Evolutionary conservation across 805 yeast species (phyloP), one percentile per base, ranked within the genome.

Genomic region (Monosporozyma aerobia): DNA sequence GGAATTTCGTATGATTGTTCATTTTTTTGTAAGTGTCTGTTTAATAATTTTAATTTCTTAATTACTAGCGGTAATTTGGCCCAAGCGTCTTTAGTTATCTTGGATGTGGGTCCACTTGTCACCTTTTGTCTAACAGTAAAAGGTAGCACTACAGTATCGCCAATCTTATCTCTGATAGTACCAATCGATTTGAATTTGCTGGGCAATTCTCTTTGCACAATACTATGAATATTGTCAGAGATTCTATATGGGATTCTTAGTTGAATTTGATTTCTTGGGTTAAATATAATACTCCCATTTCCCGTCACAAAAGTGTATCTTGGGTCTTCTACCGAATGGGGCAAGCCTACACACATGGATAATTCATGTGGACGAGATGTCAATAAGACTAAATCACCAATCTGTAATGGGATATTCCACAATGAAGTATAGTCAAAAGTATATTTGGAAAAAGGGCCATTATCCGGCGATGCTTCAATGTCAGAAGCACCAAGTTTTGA

Each of bases 351-450:
- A 35, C 85, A 75, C 49, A 83, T 77, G 29, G 78, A 77, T 19
- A 83, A 67, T 49, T 74, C 76, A 3, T 76, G 69, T 40, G 73
- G 73, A 49, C 75, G 69, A 47, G 73, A 61, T 6, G 66, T 69
- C 16, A 83, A 62, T 16, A 81, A 77, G 3, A 83, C 89, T 47
- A 83, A 69, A 64, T 85, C 90, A 47, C 92, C 90, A 3, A 81
- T 69, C 25, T 43, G 45, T 25, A 43, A 23, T 1, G 45, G 45
- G 10, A 43, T 23, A 23, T 43, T 43, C 45, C 45, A 43, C 23
- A 43, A 23, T 23, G 25, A 10, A 14, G 13, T 23, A n/a, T 43
- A 43, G 11, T 43, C 13, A 13, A 43, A 43, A 2, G 25, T 19
- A 40, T 41, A 49, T 8, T 48, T 44, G 37, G 39, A 35, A 1